A percentile compares a stretch with the other conserved stretches of the same genome.
phyloP scores from a whole-genome alignment of 345 rosid genomes.

The Bruguiera gymnorhiza region DNA sequence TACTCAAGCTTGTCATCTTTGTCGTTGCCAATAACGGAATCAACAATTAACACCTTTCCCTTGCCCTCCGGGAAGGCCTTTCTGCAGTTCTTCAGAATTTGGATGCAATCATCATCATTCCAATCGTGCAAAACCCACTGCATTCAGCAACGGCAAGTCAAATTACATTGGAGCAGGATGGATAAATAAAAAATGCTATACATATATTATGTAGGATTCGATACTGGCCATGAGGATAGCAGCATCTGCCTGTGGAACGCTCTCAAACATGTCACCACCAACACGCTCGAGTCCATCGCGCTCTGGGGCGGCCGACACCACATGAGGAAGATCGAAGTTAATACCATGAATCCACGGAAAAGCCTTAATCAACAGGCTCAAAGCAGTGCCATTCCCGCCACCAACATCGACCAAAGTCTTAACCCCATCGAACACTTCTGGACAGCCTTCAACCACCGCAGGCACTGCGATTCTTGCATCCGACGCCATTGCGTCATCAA shows the following conservation, averaged over 20 bases:
- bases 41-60: constrained; percentile 65
- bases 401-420: constrained; percentile 65
- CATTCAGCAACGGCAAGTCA: neutral
- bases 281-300: constrained; percentile 49
- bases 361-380: constrained; percentile 46
- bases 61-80: constrained; percentile 48
- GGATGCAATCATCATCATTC: constrained; percentile 66
- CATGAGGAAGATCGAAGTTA: constrained; percentile 81
- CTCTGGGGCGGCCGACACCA: constrained; percentile 34
- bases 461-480: constrained; percentile 39
- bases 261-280: constrained; percentile 66
- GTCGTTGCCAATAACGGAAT: constrained; percentile 40
- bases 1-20: constrained; percentile 33
- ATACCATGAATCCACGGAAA: constrained; percentile 58
- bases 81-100: constrained; percentile 56
- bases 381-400: constrained; percentile 59
- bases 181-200: neutral
- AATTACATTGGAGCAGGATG: neutral
- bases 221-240: constrained; percentile 51
- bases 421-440: constrained; percentile 51
- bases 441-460: constrained; percentile 37
- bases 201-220: neutral
- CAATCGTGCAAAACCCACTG: constrained; percentile 72
- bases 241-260: constrained; percentile 58
- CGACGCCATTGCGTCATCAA: constrained; percentile 69